Conservation (phyloP, 768 basidiomycete species). For the Suillus subalutaceus region DNA sequence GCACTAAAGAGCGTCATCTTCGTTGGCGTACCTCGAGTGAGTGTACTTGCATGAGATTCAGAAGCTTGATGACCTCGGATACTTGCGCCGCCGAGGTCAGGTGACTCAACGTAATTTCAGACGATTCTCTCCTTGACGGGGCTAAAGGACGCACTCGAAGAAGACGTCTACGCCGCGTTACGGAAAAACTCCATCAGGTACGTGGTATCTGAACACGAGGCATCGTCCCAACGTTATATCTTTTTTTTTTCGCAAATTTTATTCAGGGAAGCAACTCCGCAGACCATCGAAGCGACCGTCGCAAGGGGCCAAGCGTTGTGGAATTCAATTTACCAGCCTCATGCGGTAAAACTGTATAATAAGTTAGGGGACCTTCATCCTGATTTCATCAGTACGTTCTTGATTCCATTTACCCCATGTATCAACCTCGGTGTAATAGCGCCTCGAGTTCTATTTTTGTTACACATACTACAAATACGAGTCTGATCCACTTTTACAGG, state of each 20-base stretch:
- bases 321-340: slow-evolving; percentile 87
- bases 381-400: slow-evolving; percentile 85
- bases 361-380: slow-evolving; percentile 90
- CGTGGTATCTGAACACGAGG: slow-evolving; percentile 26
- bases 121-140: slow-evolving; percentile 83
- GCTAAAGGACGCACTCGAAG: slow-evolving; percentile 75
- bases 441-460: slow-evolving; percentile 34
- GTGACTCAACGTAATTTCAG: slow-evolving; percentile 40
- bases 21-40: slow-evolving; percentile 82
- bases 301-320: slow-evolving; percentile 74
- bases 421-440: slow-evolving; percentile 35
- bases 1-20: slow-evolving; percentile 90
- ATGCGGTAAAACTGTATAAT: slow-evolving; percentile 85
- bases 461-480: slow-evolving; percentile 27
- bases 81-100: slow-evolving; percentile 8
- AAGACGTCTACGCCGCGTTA: slow-evolving; percentile 76
- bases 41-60: slow-evolving; percentile 26
- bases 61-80: slow-evolving; percentile 8
- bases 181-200: slow-evolving; percentile 70
- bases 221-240: slow-evolving; percentile 13
- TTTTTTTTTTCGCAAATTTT: slow-evolving; percentile 11
- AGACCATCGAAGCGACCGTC: slow-evolving; percentile 70
- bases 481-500: slow-evolving; percentile 44
- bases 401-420: slow-evolving; percentile 36
- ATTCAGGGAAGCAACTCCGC: slow-evolving; percentile 56